Conservation (phyloP, 768 basidiomycete species). For the Xerocomellus amylosporus region DNA sequence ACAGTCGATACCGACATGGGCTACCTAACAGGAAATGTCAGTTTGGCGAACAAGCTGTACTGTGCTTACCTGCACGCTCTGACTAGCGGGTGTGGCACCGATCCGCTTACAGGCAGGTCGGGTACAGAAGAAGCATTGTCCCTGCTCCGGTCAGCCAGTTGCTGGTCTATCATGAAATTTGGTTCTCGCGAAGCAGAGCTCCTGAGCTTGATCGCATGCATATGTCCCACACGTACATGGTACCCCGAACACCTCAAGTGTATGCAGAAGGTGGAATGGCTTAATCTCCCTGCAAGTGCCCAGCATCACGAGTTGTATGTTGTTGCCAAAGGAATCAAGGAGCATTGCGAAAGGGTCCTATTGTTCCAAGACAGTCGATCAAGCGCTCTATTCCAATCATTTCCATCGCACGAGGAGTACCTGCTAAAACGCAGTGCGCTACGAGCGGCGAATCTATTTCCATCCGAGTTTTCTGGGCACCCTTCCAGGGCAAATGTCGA, state of each 20-base stretch:
- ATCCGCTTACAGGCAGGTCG: slow-evolving; percentile 42
- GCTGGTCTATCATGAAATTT: slow-evolving; percentile 40
- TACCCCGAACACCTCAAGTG: slow-evolving; percentile 36
- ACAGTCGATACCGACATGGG: slow-evolving; percentile 31
- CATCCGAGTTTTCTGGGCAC: too few species aligned
- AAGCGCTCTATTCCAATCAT: not conserved
- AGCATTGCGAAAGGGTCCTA: slow-evolving; percentile 19
- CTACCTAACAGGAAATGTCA: slow-evolving; percentile 27
- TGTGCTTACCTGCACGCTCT: slow-evolving; percentile 45
- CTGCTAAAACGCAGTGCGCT: slow-evolving; percentile 19
- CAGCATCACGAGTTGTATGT: slow-evolving; percentile 34
- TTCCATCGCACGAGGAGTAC: slow-evolving; percentile 1
- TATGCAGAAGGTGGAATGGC: slow-evolving; percentile 43
- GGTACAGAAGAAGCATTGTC: slow-evolving; percentile 45
- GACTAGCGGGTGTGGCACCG: slow-evolving; percentile 40
- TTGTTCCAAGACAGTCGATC: slow-evolving; percentile 6
- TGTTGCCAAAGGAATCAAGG: slow-evolving; percentile 29
- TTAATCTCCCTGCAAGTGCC: slow-evolving; percentile 16
- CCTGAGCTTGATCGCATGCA: slow-evolving; percentile 31
- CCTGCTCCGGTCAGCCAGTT: slow-evolving; percentile 37
- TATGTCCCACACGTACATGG: slow-evolving; percentile 38
- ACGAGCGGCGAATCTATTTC: too few species aligned
- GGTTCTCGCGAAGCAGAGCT: slow-evolving; percentile 28
- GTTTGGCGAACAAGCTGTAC: slow-evolving; percentile 33
- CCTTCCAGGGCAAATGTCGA: slow-evolving; percentile 15